Conservation (phyloP, 179 eudicot genomes). For the Vitellaria paradoxa region DNA sequence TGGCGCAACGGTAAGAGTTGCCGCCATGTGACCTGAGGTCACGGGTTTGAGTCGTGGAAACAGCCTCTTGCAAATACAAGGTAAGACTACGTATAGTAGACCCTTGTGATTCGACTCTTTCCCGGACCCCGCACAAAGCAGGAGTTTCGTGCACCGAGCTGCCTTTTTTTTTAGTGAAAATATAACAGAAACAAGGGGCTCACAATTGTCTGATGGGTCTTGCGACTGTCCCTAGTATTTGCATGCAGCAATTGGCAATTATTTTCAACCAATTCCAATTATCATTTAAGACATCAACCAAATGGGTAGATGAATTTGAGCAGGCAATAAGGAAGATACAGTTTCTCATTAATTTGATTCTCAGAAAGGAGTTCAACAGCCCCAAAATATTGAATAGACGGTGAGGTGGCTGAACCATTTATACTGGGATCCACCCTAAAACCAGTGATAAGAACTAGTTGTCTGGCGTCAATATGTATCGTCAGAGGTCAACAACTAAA, state of each 20-base stretch:
- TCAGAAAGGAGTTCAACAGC: neutral
- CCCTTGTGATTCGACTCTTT: no score
- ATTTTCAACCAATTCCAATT: conserved; percentile 25
- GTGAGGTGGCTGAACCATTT: neutral
- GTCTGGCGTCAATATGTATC: neutral
- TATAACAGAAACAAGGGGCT: no score
- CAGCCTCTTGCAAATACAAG: no score
- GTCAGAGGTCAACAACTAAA: neutral
- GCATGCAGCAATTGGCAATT: conserved; percentile 33
- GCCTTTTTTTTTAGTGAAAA: no score
- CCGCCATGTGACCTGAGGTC: no score
- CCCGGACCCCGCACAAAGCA: no score
- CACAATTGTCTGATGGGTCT: no score
- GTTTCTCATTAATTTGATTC: neutral
- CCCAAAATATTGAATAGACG: neutral
- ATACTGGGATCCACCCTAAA: neutral
- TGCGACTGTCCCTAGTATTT: no score
- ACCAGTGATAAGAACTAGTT: neutral
- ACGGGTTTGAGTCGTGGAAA: no score
- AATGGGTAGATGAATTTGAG: neutral
- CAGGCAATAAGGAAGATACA: neutral
- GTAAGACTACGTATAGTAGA: no score
- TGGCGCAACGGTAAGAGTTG: no score
- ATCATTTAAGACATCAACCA: neutral
- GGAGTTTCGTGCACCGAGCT: no score